Evolutionary conservation across 768 basidiomycete genomes (phyloP).

Genomic region (Tubosaeta brunneosetosa): DNA sequence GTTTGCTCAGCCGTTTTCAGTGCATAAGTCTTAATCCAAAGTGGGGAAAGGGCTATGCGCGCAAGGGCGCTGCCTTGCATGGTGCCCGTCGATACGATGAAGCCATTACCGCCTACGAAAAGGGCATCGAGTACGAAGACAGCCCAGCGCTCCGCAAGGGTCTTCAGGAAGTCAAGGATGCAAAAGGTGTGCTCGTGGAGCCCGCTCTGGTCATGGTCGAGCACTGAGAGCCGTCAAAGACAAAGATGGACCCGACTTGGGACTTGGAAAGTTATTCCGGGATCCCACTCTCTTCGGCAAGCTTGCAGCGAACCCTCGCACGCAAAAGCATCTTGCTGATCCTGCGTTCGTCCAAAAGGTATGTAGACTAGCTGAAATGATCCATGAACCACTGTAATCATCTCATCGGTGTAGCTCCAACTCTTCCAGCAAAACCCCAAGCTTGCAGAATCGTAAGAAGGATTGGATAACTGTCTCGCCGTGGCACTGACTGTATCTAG

Average conservation of each 20-base stretch:
- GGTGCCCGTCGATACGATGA: conserved; percentile 75
- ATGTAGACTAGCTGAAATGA: background rate
- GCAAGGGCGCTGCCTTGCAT: conserved; percentile 92
- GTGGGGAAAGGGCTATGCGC: conserved; percentile 88
- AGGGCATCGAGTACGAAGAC: conserved; percentile 77
- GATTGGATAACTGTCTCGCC: background rate
- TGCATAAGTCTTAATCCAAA: conserved; percentile 73
- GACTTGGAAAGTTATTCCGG: conserved; percentile 71
- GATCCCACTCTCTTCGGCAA: conserved; percentile 83
- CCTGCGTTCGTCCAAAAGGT: conserved; percentile 75
- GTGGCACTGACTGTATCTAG: conserved; percentile 28
- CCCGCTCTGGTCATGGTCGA: background rate
- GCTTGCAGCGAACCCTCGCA: conserved; percentile 83
- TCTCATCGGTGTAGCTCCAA: conserved; percentile 42
- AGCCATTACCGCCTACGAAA: conserved; percentile 79
- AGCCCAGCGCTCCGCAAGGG: conserved; percentile 82
- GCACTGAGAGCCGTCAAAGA: conserved; percentile 20
- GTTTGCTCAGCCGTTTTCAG: conserved; percentile 35
- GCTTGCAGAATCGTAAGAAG: conserved; percentile 53
- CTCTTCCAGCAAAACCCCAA: conserved; percentile 64
- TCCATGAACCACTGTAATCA: background rate
- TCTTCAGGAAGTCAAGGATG: conserved; percentile 81
- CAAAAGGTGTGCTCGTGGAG: conserved; percentile 52
- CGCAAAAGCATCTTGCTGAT: conserved; percentile 78
- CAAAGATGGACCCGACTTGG: conserved; percentile 46